Conservation (phyloP, 768 basidiomycete species). For the Russula dissimulans region DNA sequence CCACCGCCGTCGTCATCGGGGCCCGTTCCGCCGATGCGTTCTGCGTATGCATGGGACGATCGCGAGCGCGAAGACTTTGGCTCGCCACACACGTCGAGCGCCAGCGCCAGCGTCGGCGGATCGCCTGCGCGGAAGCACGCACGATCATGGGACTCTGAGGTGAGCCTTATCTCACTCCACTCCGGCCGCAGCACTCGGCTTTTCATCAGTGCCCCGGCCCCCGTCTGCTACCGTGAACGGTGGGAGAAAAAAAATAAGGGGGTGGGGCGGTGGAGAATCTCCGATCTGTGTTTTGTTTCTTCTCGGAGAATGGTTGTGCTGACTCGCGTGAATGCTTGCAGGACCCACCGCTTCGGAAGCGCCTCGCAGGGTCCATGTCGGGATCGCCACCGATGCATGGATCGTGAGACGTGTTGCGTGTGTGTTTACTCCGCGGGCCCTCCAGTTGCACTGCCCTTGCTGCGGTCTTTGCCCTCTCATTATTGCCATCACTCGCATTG, state of each 20-base stretch:
- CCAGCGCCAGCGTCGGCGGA: constrained; percentile 9
- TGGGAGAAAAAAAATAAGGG: background rate
- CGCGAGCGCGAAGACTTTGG: constrained; percentile 13
- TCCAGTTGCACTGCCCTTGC: background rate
- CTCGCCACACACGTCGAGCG: constrained; percentile 16
- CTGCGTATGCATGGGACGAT: constrained; percentile 17
- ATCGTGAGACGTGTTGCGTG: background rate
- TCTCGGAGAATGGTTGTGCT: background rate
- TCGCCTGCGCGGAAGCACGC: constrained; percentile 18
- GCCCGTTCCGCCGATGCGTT: constrained; percentile 8
- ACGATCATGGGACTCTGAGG: constrained; percentile 17
- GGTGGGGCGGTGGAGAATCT: background rate
- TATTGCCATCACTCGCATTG: background rate
- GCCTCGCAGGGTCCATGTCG: constrained; percentile 7
- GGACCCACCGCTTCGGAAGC: constrained; percentile 14
- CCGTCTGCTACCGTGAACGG: no score
- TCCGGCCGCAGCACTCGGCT: background rate
- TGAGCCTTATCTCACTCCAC: background rate
- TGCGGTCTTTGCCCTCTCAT: background rate
- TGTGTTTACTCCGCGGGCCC: background rate
- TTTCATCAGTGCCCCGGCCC: background rate
- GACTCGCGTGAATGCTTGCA: background rate
- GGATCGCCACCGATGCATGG: constrained; percentile 8
- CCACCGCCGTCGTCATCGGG: background rate
- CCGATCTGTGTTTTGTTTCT: background rate